Conservation (phyloP, 306 rosid species). For the Medicago ruthenica region DNA sequence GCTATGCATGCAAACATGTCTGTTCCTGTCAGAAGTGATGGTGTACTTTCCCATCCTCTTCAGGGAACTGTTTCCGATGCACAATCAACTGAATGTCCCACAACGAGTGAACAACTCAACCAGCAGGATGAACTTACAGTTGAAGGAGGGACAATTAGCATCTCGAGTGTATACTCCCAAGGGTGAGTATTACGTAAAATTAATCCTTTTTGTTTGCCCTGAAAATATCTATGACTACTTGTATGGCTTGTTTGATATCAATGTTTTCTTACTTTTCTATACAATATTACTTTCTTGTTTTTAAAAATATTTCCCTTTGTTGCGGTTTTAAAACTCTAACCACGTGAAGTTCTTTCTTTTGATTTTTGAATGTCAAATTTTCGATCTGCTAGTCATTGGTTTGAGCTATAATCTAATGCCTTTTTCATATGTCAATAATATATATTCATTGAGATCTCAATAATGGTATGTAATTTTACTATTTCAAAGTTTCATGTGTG, state of each 20-base stretch:
- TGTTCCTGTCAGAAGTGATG: constrained; percentile 69
- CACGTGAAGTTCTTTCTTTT: background rate
- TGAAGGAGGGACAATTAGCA: constrained; percentile 94
- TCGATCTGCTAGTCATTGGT: constrained; percentile 11
- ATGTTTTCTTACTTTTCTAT: background rate
- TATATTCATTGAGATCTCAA: background rate
- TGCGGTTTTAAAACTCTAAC: constrained; percentile 6
- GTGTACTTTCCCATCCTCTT: constrained; percentile 69
- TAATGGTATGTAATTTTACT: background rate
- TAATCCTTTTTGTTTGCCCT: background rate
- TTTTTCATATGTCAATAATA: background rate
- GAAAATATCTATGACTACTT: background rate
- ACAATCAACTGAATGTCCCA: constrained; percentile 67
- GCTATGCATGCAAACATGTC: constrained; percentile 61
- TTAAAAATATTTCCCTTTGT: constrained; percentile 5
- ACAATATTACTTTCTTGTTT: background rate
- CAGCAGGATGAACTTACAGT: constrained; percentile 71
- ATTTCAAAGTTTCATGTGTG: background rate
- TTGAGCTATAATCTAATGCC: constrained; percentile 18
- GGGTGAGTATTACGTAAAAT: constrained; percentile 64
- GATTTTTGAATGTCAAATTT: background rate
- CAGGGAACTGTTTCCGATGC: constrained; percentile 70
- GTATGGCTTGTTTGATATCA: background rate
- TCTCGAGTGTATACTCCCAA: constrained; percentile 91
- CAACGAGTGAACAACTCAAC: constrained; percentile 56